Base-by-base conservation (phyloP, 805 yeast genomes). In the Teunomyces pallodes region DNA sequence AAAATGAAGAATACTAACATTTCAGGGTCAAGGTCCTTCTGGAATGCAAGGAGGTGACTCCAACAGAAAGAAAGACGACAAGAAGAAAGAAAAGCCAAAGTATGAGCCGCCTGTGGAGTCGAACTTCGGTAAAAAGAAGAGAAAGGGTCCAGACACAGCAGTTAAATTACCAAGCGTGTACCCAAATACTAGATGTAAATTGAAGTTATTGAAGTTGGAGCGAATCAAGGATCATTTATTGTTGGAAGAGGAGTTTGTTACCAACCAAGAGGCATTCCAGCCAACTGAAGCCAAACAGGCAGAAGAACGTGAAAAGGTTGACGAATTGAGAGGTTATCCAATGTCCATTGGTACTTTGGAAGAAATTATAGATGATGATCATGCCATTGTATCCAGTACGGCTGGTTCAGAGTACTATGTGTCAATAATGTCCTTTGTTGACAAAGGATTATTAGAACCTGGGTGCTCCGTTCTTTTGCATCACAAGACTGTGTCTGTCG, bases 51-150 rank as follows among this genome's bases (percentile, higher is more conserved):
- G 73, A 57, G 80, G 78, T 62, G 64, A 65, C 54, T 59, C 61
- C 56, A 62, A 65, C 45, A 67, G 65, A 57, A 75, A 75, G 65
- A 82, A 82, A 66, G 83, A 81, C 58, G 83, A 79, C 54, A 72
- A 66, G 65, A 84, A 84, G 72, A 83, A 84, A 56, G 88, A 87
- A 60, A 91, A 92, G 71, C 98, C 97, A 62, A 92, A 91, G 76
- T 94, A 92, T 69, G 99, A 94, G 70, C 98, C 99, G 31, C 99
- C 99, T 12, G 97, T 92, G 52, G 95, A 92, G 70, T 86, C 96
- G 5, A 84, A 91, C 56, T 87, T 90, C 61, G 96, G 96, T 48
- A 87, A 89, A 68, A 91, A 90, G 80, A 87, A 88, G 75, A 84
- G 94, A 77, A 90, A 86, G 76, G 96, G 96, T 6, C 96, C 94